Evolutionary conservation across 192 early-diverging fungal species (phyloP), one percentile per base, ranked within the genome.

Genomic region (Dissophora ornata): DNA sequence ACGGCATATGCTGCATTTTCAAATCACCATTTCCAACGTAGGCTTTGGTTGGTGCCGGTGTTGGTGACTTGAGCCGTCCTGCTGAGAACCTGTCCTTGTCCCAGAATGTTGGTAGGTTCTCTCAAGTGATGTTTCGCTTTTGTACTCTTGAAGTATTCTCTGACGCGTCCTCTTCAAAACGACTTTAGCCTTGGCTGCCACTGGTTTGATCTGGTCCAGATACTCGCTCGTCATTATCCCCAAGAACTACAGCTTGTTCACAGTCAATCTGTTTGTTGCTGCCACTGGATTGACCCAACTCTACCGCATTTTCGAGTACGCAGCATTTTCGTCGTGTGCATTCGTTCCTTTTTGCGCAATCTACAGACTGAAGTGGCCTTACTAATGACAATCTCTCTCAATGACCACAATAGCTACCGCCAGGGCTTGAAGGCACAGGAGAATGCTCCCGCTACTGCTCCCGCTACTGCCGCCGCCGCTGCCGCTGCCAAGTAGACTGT

Each of bases 181-280:
- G 5, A 38, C 13, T 48, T 18, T 78, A 82, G 95, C 97, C 19
- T 84, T 98, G 58, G 87, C 95, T 18, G 94, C 94, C 29, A 99
- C 97, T 4, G 97, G 97, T 29, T 57, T 96, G 55, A 99, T 99
- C 80, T 99, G 97, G 97, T 91, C 91, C n/a, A 93, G 97, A 45
- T 99, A 96, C 86, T 92, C 96, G 6, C 89, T 88, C 38, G 94
- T 96, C 51, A 99, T 99, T 60, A 96, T 85, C 22, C 97, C 97
- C 47, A 89, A 90, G 80, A 99, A 99, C 85, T 96, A 89, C 79
- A 86, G 87, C 65, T 78, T 99, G 67, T 90, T 96, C 60, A 86
- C 87, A 15, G 97, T 99, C 50, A 99, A 99, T 81, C 54, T 96
- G 24, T 98, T 99, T 81, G 92, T 99, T 10, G 95, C 91, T 30